Percentiles rank a stretch among this genome's conserved stretches.
Conservation (phyloP, 768 basidiomycete species). For the Mycena capillaripes region DNA sequence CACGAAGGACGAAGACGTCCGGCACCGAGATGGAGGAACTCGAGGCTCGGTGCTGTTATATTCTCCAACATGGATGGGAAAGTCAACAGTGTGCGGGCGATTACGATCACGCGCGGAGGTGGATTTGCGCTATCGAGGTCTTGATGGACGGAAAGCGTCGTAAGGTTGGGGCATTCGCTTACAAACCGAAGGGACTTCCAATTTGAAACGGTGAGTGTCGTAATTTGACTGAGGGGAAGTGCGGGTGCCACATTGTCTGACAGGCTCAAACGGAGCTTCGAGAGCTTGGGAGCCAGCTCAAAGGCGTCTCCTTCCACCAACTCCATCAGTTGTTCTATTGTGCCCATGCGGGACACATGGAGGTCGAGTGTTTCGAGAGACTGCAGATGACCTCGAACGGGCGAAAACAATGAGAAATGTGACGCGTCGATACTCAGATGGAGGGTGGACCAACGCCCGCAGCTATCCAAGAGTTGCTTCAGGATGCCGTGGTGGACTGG, state of each 20-base stretch:
- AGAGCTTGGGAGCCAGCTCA: conserved; percentile 5
- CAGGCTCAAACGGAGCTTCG: background rate
- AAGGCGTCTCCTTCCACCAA: background rate
- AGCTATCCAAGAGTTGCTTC: background rate
- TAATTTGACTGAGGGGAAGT: conserved; percentile 4
- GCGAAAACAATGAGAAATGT: background rate
- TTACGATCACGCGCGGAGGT: background rate
- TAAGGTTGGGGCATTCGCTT: conserved; percentile 4
- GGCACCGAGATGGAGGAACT: background rate
- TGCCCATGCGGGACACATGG: background rate
- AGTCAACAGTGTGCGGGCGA: background rate
- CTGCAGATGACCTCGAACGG: background rate
- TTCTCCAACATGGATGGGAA: background rate
- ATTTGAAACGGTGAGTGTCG: conserved; percentile 6
- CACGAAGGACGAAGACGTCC: background rate
- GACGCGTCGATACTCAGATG: background rate
- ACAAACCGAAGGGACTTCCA: background rate
- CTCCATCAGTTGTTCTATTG: background rate
- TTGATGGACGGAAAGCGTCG: background rate
- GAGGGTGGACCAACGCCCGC: conserved; percentile 7
- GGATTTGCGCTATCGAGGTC: background rate
- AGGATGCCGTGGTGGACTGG: background rate
- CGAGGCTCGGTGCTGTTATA: conserved; percentile 5
- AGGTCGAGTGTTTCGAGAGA: background rate
- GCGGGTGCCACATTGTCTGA: background rate